These are phyloP conservation scores for Conticribra guillardii DNA, from an alignment of 108 stramenopile genomes.

Conservation along the genomic window DNA sequence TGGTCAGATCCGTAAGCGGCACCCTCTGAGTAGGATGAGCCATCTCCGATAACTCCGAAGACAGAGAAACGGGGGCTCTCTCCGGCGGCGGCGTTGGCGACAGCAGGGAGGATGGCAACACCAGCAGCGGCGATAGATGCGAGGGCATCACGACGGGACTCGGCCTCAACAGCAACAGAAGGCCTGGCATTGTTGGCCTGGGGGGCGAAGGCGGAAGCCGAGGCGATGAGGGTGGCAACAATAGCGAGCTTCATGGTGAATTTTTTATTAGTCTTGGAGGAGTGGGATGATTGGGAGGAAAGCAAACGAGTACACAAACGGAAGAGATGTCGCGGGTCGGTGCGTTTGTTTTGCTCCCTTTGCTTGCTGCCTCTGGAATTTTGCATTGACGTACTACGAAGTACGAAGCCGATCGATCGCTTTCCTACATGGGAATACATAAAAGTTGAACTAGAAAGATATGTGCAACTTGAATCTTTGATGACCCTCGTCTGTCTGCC, in stretches of 20 bases:
- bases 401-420: no score
- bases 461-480: slow-evolving; percentile 1
- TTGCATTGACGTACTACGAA: not conserved
- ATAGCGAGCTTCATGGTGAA: slow-evolving; percentile 85
- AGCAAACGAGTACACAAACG: not conserved
- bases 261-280: not conserved
- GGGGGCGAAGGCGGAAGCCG: slow-evolving; percentile 77
- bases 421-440: not conserved
- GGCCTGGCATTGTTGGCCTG: slow-evolving; percentile 42
- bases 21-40: slow-evolving; percentile 83
- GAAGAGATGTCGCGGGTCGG: not conserved
- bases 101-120: slow-evolving; percentile 76
- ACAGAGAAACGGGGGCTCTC: slow-evolving; percentile 92
- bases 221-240: slow-evolving; percentile 73
- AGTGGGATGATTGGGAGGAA: not conserved
- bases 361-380: not conserved
- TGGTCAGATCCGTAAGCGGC: slow-evolving; percentile 90
- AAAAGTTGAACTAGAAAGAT: not conserved
- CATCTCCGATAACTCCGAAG: slow-evolving; percentile 88
- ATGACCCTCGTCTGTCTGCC: not conserved
- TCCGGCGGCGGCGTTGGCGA: slow-evolving; percentile 84
- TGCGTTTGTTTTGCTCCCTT: not conserved
- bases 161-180: slow-evolving; percentile 37
- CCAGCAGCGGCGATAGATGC: slow-evolving; percentile 75
- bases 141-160: slow-evolving; percentile 79